Evolutionary conservation across 441 rosid species (phyloP), one percentile per base, ranked within the genome.

Genomic region (Flueggea neowawraea): DNA sequence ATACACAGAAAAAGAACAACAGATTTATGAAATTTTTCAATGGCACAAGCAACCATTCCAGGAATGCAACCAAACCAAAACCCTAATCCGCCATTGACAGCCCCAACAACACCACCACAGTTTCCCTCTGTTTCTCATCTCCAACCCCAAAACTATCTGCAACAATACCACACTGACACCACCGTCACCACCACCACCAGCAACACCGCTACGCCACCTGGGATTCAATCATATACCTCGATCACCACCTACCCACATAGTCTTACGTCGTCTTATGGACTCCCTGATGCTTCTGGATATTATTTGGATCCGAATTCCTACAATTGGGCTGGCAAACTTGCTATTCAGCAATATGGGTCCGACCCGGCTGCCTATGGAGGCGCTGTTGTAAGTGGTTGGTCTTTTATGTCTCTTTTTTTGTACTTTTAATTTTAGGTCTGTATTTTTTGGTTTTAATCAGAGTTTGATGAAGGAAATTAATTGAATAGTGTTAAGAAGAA

Each of bases 321-420:
- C 47, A 67, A 54, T 68, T 75, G 66, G 72, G 72, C 45, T 50
- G 61, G 68, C 49, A 49, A 16, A 17, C 73, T 57, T 53, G 59
- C 73, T 45, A 61, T 63, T 58, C 64, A 12, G 66, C 72, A 65
- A 16, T 71, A 60, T 49, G 79, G 72, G 12, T 36, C 68, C 6
- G 75, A 69, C 57, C 72, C 74, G 0, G 57, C 67, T 69, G 39
- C 51, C 52, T 61, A 54, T 62, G 53, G 47, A 63, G 72, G 52
- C 54, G 70, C 71, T 67, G 79, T 62, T 72, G 75, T 72, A 73
- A 72, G 85, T 75, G 67, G 70, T 60, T 71, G 32, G 32, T 68
- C 57, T 62, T 55, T 55, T 51, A 10, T 32, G 12, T 11, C 17
- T 10, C 28, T 5, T 47, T 33, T 33, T 31, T 43, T 13, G 14